phyloP scores from a whole-genome alignment of 768 basidiomycete genomes.

The Heimioporus sp. region DNA sequence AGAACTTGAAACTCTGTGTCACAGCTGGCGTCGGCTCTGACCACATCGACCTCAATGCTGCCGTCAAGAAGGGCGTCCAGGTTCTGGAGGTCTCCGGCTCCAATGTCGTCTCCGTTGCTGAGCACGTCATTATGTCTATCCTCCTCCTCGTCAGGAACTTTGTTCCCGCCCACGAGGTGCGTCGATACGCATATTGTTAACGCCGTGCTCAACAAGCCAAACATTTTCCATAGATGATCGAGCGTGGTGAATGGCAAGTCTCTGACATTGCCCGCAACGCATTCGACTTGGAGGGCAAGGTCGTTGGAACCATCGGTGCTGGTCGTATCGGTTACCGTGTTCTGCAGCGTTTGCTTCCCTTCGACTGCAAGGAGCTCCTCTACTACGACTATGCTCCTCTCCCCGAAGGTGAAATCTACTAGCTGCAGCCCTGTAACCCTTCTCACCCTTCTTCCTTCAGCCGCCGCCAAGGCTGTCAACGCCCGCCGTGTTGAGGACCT shows the following conservation, averaged over 20 bases:
- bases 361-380: conserved; percentile 84
- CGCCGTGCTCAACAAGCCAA: not conserved
- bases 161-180: conserved; percentile 74
- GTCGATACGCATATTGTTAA: not conserved
- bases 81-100: conserved; percentile 86
- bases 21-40: conserved; percentile 90
- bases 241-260: conserved; percentile 82
- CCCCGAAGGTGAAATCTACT: conserved; percentile 44
- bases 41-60: conserved; percentile 85
- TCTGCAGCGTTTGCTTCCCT: conserved; percentile 72
- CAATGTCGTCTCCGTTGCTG: conserved; percentile 89
- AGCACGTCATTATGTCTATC: conserved; percentile 88
- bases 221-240: conserved; percentile 57
- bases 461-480: conserved; percentile 61
- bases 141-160: conserved; percentile 89
- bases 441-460: conserved; percentile 23
- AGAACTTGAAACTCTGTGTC: conserved; percentile 85
- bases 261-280: conserved; percentile 79
- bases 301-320: conserved; percentile 85
- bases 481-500: conserved; percentile 76
- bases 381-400: conserved; percentile 84
- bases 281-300: conserved; percentile 86
- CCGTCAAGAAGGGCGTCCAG: conserved; percentile 75
- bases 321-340: conserved; percentile 84
- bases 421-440: not conserved